Conservation (phyloP, 2,329 filamentous ascomycete species). For the Hypoxylon sp. region DNA sequence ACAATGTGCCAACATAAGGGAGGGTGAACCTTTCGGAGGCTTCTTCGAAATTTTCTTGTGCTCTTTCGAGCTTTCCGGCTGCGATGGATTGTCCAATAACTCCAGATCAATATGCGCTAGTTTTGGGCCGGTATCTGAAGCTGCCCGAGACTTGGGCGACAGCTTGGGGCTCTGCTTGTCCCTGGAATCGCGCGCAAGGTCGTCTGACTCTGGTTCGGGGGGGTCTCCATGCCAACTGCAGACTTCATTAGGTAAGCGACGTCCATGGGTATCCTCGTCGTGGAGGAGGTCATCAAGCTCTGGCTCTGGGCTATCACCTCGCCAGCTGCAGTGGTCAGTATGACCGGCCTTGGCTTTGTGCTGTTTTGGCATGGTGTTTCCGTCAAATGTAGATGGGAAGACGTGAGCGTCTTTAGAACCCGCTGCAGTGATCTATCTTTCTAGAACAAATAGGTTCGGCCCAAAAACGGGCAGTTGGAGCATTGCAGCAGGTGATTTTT, state of each 20-base stretch:
- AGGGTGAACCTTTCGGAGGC: constrained; percentile 5
- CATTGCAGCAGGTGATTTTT: constrained; percentile 27
- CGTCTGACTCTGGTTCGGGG: constrained; percentile 49
- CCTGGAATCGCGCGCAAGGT: constrained; percentile 44
- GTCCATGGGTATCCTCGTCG: constrained; percentile 3
- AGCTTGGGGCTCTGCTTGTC: constrained; percentile 15
- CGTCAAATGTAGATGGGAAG: constrained; percentile 28
- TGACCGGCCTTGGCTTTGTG: constrained; percentile 28
- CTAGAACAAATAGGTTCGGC: constrained; percentile 15
- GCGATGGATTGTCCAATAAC: neutral
- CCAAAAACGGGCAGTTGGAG: constrained; percentile 27
- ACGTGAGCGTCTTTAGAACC: constrained; percentile 7
- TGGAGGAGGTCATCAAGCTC: constrained; percentile 38
- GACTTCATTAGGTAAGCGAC: constrained; percentile 24
- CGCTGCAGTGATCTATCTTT: constrained; percentile 4
- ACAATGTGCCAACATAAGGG: neutral
- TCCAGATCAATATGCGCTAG: constrained; percentile 11
- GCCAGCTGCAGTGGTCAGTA: constrained; percentile 33
- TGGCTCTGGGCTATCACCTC: constrained; percentile 40
- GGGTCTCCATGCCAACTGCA: constrained; percentile 51
- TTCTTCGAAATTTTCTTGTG: neutral
- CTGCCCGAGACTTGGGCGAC: constrained; percentile 30
- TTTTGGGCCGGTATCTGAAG: constrained; percentile 5
- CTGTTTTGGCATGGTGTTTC: constrained; percentile 34
- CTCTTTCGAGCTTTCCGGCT: constrained; percentile 1